Percentiles rank a stretch among this genome's conserved stretches.
These are phyloP conservation scores for Thyridium curvatum DNA, from an alignment of 2,329 filamentous ascomycete species.

Conservation along the genomic window DNA sequence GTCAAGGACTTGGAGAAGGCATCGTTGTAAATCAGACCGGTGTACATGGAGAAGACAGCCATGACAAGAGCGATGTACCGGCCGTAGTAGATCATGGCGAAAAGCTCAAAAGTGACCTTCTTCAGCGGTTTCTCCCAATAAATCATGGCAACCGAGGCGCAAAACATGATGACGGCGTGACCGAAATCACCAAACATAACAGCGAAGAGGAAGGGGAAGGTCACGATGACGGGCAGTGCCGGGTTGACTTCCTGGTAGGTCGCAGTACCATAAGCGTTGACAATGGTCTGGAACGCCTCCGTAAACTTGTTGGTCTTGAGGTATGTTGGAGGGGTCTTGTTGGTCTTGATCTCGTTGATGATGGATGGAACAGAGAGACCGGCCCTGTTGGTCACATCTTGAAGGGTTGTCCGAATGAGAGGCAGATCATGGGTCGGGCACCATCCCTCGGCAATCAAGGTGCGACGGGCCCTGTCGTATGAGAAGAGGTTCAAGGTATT, in stretches of 20 bases:
- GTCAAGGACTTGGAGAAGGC: constrained; percentile 91
- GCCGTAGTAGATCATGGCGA: constrained; percentile 98
- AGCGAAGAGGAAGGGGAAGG: constrained; percentile 98
- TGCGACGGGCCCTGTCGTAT: constrained; percentile 92
- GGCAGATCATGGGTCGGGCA: constrained; percentile 86
- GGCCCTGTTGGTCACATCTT: constrained; percentile 93
- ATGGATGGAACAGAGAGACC: constrained; percentile 97
- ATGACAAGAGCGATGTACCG: constrained; percentile 98
- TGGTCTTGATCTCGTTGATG: constrained; percentile 94
- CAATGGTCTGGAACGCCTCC: constrained; percentile 96
- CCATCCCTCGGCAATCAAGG: constrained; percentile 96
- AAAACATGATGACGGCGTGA: constrained; percentile 83
- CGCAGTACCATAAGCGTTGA: constrained; percentile 95
- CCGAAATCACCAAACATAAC: constrained; percentile 99
- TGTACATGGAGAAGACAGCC: constrained; percentile 95
- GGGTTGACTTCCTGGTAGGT: constrained; percentile 98
- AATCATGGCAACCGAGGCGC: constrained; percentile 84
- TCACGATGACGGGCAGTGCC: constrained; percentile 88
- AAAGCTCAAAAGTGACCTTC: constrained; percentile 89
- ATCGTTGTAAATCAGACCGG: constrained; percentile 96
- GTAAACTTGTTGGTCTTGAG: constrained; percentile 99
- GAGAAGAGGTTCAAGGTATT: constrained; percentile 94
- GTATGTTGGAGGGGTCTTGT: constrained; percentile 95
- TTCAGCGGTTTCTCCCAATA: constrained; percentile 91
- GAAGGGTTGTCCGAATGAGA: constrained; percentile 85